Evolutionary conservation across 2,329 filamentous ascomycete genomes (phyloP).

Genomic region (Microcyclospora tardicrescens): DNA sequence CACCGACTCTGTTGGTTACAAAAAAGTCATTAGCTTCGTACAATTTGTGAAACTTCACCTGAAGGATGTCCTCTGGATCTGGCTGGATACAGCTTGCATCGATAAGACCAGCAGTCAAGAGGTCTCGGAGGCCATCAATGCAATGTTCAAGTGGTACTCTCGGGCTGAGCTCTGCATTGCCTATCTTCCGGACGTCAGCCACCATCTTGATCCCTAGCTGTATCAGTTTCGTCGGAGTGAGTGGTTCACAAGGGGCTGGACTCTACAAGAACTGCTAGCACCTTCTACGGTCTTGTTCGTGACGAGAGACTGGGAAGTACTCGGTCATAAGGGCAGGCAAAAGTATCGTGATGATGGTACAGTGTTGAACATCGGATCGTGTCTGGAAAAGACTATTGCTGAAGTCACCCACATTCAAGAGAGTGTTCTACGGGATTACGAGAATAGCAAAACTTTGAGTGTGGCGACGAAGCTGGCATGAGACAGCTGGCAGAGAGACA

Average conservation of each 20-base stretch:
- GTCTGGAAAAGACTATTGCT: constrained; percentile 3
- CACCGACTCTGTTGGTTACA: constrained; percentile 2
- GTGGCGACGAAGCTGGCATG: constrained; percentile 6
- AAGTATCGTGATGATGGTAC: background rate
- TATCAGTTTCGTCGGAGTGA: constrained; percentile 2
- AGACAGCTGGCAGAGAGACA: constrained; percentile 6
- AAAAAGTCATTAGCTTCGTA: constrained; percentile 4
- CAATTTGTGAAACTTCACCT: constrained; percentile 2
- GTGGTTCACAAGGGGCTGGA: constrained; percentile 12
- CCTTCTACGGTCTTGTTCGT: constrained; percentile 6
- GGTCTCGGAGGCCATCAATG: constrained; percentile 4
- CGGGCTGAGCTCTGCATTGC: constrained; percentile 9
- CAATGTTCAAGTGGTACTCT: constrained; percentile 12
- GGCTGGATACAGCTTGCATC: constrained; percentile 2
- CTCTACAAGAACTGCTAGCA: constrained; percentile 13
- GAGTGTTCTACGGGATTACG: constrained; percentile 3
- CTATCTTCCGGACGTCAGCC: constrained; percentile 9
- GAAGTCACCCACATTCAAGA: constrained; percentile 3
- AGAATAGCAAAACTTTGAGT: constrained; percentile 2
- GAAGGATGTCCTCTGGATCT: constrained; percentile 2
- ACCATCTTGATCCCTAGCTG: background rate
- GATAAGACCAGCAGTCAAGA: constrained; percentile 6
- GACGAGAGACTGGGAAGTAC: constrained; percentile 7
- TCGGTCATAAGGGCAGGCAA: constrained; percentile 8
- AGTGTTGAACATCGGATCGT: background rate